Percentiles rank a stretch among this genome's conserved stretches.
Conservation (phyloP, 75 land plant genomes). For the Cunninghamia lanceolata region DNA sequence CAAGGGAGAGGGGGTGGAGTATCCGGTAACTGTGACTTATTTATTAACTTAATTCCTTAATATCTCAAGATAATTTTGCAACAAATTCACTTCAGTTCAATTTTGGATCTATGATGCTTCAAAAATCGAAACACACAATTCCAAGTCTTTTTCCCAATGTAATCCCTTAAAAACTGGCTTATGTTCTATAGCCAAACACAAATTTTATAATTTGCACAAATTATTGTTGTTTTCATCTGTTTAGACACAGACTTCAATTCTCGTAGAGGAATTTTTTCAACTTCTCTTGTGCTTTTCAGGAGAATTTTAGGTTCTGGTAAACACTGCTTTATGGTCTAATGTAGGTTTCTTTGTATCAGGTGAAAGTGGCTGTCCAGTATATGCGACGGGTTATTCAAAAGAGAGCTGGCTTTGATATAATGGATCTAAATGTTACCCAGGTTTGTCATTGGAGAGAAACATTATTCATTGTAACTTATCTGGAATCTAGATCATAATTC, state of each 20-base stretch:
- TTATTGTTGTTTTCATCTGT: background rate
- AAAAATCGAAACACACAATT: background rate
- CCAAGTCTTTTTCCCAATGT: background rate
- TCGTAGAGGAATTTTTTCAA: background rate
- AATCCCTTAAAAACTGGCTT: background rate
- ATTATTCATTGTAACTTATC: background rate
- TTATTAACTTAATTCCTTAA: background rate
- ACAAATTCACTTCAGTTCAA: background rate
- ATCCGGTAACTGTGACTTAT: too few species aligned
- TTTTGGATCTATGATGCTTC: background rate
- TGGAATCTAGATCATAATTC: background rate
- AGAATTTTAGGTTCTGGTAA: background rate
- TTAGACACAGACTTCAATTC: background rate
- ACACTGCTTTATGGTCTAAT: background rate
- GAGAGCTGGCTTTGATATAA: conserved; percentile 86
- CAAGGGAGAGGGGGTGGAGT: too few species aligned
- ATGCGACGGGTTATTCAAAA: conserved; percentile 83
- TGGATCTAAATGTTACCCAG: conserved; percentile 66
- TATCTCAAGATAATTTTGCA: background rate
- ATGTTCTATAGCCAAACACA: background rate
- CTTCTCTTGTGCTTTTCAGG: background rate
- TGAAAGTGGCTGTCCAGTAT: conserved; percentile 78
- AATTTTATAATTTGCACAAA: background rate
- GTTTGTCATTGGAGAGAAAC: conserved; percentile 24
- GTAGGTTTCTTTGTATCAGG: conserved; percentile 28